These are phyloP conservation scores for Salix brachista DNA, from an alignment of 345 rosid genomes.

Conservation along the genomic window DNA sequence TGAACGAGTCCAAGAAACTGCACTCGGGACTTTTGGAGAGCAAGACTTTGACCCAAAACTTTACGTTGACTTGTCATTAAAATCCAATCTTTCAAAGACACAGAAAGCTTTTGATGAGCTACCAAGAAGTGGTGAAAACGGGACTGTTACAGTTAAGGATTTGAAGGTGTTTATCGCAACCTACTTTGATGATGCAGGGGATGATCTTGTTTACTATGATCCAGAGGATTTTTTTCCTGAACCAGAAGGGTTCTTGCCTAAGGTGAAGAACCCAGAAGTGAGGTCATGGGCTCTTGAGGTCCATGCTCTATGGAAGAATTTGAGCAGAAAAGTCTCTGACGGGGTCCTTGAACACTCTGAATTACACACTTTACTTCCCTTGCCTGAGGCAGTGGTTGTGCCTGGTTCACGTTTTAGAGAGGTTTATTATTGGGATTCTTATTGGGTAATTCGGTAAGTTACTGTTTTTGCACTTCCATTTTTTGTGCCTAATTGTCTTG, in stretches of 20 bases:
- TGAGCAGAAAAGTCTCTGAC: slow-evolving; percentile 54
- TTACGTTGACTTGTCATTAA: slow-evolving; percentile 66
- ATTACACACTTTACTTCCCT: slow-evolving; percentile 67
- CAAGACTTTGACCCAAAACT: slow-evolving; percentile 54
- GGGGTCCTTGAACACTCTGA: slow-evolving; percentile 50
- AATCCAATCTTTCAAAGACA: slow-evolving; percentile 38
- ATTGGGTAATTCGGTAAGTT: slow-evolving; percentile 81
- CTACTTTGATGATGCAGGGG: slow-evolving; percentile 51
- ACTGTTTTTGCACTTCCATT: background rate
- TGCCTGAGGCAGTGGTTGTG: slow-evolving; percentile 58
- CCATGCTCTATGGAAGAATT: slow-evolving; percentile 71
- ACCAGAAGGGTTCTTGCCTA: slow-evolving; percentile 62
- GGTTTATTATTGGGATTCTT: slow-evolving; percentile 93
- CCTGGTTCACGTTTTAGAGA: slow-evolving; percentile 93
- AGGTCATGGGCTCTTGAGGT: slow-evolving; percentile 79
- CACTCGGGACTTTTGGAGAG: slow-evolving; percentile 41
- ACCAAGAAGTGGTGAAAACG: slow-evolving; percentile 33
- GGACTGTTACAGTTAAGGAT: slow-evolving; percentile 15
- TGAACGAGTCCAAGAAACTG: slow-evolving; percentile 58
- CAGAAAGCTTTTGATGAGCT: slow-evolving; percentile 49
- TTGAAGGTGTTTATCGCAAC: slow-evolving; percentile 17
- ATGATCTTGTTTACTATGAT: slow-evolving; percentile 46
- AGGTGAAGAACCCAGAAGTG: slow-evolving; percentile 58
- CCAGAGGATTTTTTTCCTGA: slow-evolving; percentile 63
- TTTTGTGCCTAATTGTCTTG: background rate